These are phyloP conservation scores for Trichoderma endophyticum DNA, from an alignment of 2,329 filamentous ascomycete genomes.

Conservation along the genomic window DNA sequence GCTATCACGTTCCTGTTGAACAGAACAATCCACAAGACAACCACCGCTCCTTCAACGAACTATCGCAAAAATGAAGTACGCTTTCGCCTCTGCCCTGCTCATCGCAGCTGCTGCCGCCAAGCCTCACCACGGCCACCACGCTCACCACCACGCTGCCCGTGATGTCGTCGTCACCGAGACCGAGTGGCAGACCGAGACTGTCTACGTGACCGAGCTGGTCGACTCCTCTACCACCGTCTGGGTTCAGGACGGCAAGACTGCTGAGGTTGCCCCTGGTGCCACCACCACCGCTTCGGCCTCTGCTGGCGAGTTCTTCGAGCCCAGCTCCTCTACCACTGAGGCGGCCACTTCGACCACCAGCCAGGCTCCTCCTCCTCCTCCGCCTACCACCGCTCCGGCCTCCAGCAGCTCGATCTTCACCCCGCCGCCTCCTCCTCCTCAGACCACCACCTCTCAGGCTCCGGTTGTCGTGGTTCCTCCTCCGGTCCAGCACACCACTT, in stretches of 20 bases:
- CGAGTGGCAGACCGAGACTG: constrained; percentile 51
- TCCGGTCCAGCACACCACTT: constrained; percentile 22
- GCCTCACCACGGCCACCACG: constrained; percentile 42
- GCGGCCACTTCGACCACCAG: constrained; percentile 23
- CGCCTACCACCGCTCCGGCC: constrained; percentile 16
- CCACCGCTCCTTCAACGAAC: not conserved
- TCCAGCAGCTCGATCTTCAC: constrained; percentile 20
- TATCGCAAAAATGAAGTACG: constrained; percentile 40
- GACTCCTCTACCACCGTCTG: constrained; percentile 48
- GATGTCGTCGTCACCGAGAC: constrained; percentile 43
- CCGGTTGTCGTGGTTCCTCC: constrained; percentile 16
- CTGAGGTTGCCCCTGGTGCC: constrained; percentile 12
- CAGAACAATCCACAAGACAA: constrained; percentile 5
- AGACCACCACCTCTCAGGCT: constrained; percentile 24
- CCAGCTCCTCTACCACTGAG: constrained; percentile 22
- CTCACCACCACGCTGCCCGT: constrained; percentile 38
- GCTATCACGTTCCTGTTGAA: constrained; percentile 16
- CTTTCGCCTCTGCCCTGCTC: constrained; percentile 32
- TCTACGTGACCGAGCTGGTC: constrained; percentile 45
- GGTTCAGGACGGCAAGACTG: constrained; percentile 36
- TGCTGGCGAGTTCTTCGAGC: constrained; percentile 33
- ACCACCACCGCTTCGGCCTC: constrained; percentile 24
- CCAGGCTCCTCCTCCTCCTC: constrained; percentile 27
- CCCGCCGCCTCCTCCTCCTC: constrained; percentile 26
- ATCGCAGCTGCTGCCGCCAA: constrained; percentile 48